Evolutionary conservation across 2,329 filamentous ascomycete genomes (phyloP).

Genomic region (Bimuria novae-zelandiae): DNA sequence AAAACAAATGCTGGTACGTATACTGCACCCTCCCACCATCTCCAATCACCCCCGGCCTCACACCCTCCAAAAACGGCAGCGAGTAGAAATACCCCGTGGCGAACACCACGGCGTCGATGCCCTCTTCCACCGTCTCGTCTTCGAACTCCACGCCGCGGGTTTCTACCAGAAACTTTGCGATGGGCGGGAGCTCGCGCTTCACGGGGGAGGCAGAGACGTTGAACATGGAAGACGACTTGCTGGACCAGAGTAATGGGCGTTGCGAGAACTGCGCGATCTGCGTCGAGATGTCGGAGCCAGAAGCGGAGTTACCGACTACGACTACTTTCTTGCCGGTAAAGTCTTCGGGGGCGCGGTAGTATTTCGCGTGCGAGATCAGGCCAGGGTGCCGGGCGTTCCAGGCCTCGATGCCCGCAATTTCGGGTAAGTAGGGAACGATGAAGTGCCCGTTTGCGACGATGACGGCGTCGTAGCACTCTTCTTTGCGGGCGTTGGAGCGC

Average conservation of each 20-base stretch:
- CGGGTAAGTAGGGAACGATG: slow-evolving; percentile 51
- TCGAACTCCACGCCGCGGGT: slow-evolving; percentile 68
- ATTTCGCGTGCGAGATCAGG: slow-evolving; percentile 66
- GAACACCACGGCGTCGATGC: slow-evolving; percentile 79
- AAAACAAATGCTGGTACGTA: slow-evolving; percentile 80
- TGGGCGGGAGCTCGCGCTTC: slow-evolving; percentile 63
- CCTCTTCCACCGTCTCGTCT: slow-evolving; percentile 66
- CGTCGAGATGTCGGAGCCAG: slow-evolving; percentile 78
- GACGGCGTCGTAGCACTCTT: slow-evolving; percentile 60
- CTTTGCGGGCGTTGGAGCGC: slow-evolving; percentile 45
- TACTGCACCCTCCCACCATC: slow-evolving; percentile 72
- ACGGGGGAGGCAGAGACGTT: slow-evolving; percentile 42
- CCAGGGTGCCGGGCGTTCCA: slow-evolving; percentile 48
- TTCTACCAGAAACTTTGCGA: slow-evolving; percentile 59
- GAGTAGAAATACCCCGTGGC: slow-evolving; percentile 90
- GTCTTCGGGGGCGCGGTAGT: slow-evolving; percentile 68
- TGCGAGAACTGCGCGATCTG: slow-evolving; percentile 70
- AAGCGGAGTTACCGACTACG: slow-evolving; percentile 82
- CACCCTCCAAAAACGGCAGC: slow-evolving; percentile 71
- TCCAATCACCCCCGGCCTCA: slow-evolving; percentile 63
- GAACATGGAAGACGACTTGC: slow-evolving; percentile 22
- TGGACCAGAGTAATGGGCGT: slow-evolving; percentile 60
- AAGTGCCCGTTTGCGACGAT: slow-evolving; percentile 56
- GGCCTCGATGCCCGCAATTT: slow-evolving; percentile 47
- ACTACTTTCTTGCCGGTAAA: slow-evolving; percentile 74